Evolutionary conservation across 345 rosid species (phyloP), one percentile per base, ranked within the genome.

Genomic region (Nasturtium officinale): DNA sequence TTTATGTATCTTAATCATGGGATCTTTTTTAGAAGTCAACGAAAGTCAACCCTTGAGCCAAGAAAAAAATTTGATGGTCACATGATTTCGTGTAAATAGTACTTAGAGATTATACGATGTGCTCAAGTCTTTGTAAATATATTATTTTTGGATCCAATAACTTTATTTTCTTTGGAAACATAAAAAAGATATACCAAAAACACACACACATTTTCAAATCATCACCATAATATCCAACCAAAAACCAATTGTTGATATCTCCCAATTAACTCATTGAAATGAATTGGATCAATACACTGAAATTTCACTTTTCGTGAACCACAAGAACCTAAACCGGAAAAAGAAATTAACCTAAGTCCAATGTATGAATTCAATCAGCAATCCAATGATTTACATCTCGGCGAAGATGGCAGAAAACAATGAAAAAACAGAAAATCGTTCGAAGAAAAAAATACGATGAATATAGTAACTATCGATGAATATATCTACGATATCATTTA

Each of bases 21-120:
- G 38, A 37, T 60, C 42, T 47, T 52, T 54, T 38, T 65, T 33
- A 56, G 37, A 30, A 65, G 67, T 32, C 29, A 56, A 65, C 50
- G 46, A 64, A 55, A 0, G 76, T 70, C 62, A 64, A 50, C 23
- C 26, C 17, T 21, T 58, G 15, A 48, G 70, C 33, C 20, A 32
- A 67, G 35, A 32, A 25, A 58, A 58, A 42, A 11, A 16, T 0
- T 61, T 40, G 7, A 54, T 15, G 23, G 29, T 61, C 59, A 60
- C 51, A 61, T 76, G 53, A 69, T 54, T 54, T 62, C 59, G 35
- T 69, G 79, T 69, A 76, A 20, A 61, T 74, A 58, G 60, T 35
- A 54, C 20, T 37, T 55, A 43, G 60, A 32, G 15, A 35, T 56
- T 55, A 10, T 54, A 18, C 54, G 30, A 25, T 20, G 63, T 64